phyloP scores from a whole-genome alignment of 2,329 filamentous ascomycete species.

The Aspergillus calidoustus region DNA sequence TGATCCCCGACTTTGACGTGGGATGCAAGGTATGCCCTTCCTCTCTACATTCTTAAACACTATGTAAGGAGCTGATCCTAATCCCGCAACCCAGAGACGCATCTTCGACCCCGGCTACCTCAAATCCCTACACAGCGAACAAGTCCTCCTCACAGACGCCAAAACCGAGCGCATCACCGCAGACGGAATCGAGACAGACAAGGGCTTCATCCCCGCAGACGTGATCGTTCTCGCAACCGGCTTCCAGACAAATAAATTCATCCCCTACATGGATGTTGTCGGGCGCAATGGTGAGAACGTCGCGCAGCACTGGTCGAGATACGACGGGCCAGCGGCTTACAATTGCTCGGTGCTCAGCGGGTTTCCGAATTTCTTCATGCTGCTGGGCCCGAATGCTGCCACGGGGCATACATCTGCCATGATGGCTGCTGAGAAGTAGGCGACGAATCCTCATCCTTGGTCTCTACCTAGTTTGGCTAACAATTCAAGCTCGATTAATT shows the following conservation, averaged over 20 bases:
- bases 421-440: conserved; percentile 61
- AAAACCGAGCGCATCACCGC: conserved; percentile 53
- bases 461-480: too few species aligned
- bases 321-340: conserved; percentile 64
- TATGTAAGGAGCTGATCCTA: background rate
- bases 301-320: conserved; percentile 33
- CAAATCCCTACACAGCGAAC: conserved; percentile 14
- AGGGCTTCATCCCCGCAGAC: conserved; percentile 30
- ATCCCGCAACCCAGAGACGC: conserved; percentile 4
- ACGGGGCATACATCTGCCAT: conserved; percentile 56
- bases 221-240: conserved; percentile 35
- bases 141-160: conserved; percentile 55
- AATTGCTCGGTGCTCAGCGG: conserved; percentile 60
- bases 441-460: too few species aligned
- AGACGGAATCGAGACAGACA: conserved; percentile 36
- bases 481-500: conserved; percentile 54
- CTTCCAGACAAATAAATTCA: conserved; percentile 32
- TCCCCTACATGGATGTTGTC: conserved; percentile 30
- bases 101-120: conserved; percentile 21
- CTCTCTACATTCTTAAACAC: background rate
- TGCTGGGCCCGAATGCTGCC: conserved; percentile 37
- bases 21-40: conserved; percentile 16
- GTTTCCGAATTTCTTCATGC: conserved; percentile 47
- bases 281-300: conserved; percentile 31
- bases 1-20: conserved; percentile 20